These are phyloP conservation scores for Hyaloscypha hepaticicola DNA, from an alignment of 495 filamentous ascomycete species.

Conservation along the genomic window DNA sequence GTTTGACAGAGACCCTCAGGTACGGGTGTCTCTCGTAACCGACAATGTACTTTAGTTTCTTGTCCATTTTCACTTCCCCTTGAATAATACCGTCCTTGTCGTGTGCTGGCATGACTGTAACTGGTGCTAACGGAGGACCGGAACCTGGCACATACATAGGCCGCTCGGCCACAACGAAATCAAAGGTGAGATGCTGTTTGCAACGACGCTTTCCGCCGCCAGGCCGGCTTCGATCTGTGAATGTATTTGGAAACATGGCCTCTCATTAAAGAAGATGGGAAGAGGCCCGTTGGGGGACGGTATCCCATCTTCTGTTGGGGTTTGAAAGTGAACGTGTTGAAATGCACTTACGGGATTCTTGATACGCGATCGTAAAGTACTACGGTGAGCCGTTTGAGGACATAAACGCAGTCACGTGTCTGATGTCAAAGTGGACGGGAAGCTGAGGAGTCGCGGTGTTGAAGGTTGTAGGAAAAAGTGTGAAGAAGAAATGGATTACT, in stretches of 20 bases:
- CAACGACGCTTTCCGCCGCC: background rate
- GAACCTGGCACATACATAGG: conserved; percentile 29
- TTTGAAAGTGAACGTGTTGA: background rate
- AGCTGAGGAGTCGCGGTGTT: background rate
- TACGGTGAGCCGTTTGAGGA: background rate
- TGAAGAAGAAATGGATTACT: background rate
- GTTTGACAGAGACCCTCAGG: conserved; percentile 14
- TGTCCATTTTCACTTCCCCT: background rate
- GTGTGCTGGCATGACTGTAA: conserved; percentile 22
- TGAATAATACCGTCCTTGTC: conserved; percentile 26
- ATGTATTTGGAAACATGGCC: conserved; percentile 8
- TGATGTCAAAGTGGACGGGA: background rate
- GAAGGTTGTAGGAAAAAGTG: background rate
- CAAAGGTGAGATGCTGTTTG: conserved; percentile 10
- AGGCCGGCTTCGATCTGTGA: background rate
- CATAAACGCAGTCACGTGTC: conserved; percentile 8
- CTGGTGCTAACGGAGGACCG: conserved; percentile 22
- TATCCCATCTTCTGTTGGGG: background rate
- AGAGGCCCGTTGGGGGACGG: background rate
- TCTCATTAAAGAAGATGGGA: conserved; percentile 4
- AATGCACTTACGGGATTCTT: background rate
- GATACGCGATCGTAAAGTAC: background rate
- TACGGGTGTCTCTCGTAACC: conserved; percentile 14
- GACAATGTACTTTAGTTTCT: conserved; percentile 15
- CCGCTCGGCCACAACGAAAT: conserved; percentile 28